Base-by-base conservation (phyloP, 2,329 filamentous ascomycete genomes). In the Fusarium tanahbumbuense region DNA sequence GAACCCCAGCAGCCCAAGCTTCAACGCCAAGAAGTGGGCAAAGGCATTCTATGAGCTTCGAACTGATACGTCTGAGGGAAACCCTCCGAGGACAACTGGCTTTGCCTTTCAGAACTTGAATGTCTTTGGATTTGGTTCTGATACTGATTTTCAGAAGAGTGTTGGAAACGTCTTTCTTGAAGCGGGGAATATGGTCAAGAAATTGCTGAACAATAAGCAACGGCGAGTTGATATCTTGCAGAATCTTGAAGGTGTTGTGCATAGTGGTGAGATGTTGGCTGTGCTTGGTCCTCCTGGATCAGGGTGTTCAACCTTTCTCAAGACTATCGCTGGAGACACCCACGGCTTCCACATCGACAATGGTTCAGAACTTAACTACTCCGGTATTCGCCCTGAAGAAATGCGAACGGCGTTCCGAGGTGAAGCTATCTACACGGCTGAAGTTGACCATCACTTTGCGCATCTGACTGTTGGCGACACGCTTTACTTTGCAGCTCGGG, bases 351-450 rank as follows among this genome's bases (percentile, higher is more conserved):
- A 86, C 70, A 83, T 95, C 12, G 91, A 92, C 48, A 79, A 89
- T 12, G 80, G 83, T 15, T 89, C 91, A 0, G 87, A 91, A 66
- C 87, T 96, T 75, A 94, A 95, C 81, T 96, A 95, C 76, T 91
- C 73, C n/a, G 72, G 89, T 66, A 85, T 92, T 67, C 82, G 87
- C 0, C 86, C 91, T 34, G 81, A 91, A 73, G 86, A 92, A 74
- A 94, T 95, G 91, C 87, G 91, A 78, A 87, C 87, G 4, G 84
- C 87, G 56, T 93, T 94, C 80, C 88, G 91, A 22, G 92, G 93
- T 61, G 92, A 95, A 80, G 91, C 91, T 55, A 93, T 95, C 76
- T 95, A 94, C 80, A 93, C 91, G 0, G 91, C 92, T 54, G 92
- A 94, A 78, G 90, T 92, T 32, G 93, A 95, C 77, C 89, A 91